Conservation (phyloP, 106 monocot genomes). For the Acorus gramineus region DNA sequence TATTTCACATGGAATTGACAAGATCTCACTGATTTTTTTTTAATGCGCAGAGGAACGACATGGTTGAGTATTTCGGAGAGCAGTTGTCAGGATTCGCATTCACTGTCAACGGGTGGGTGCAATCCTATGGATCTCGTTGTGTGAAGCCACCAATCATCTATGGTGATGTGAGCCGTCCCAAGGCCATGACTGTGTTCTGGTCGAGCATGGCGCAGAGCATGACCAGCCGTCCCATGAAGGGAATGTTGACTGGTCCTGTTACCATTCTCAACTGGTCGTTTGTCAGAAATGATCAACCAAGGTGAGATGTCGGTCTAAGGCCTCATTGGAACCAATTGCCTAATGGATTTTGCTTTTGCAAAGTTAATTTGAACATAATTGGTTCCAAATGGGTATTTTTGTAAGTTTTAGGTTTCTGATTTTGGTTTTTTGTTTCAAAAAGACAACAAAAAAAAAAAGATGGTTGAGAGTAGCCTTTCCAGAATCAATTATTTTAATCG, state of each 20-base stretch:
- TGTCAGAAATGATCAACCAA: constrained; percentile 71
- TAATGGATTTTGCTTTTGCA: too few species aligned
- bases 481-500: too few species aligned
- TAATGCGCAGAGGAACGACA: constrained; percentile 43
- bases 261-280: constrained; percentile 86
- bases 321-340: neutral
- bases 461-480: too few species aligned
- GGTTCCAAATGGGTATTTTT: too few species aligned
- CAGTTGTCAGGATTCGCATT: constrained; percentile 43
- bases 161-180: constrained; percentile 75
- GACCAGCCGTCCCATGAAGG: constrained; percentile 63
- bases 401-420: too few species aligned
- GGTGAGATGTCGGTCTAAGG: constrained; percentile 12
- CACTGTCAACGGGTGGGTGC: constrained; percentile 78
- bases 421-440: too few species aligned
- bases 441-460: too few species aligned
- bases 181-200: constrained; percentile 77
- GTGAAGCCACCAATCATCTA: constrained; percentile 80
- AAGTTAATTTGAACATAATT: too few species aligned
- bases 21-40: neutral
- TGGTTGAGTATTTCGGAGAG: constrained; percentile 51
- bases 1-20: neutral
- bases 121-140: constrained; percentile 71
- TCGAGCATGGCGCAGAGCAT: constrained; percentile 46
- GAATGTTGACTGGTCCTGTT: constrained; percentile 82